These are phyloP conservation scores for Apiospora phragmitis DNA, from an alignment of 2,329 filamentous ascomycete species.

Conservation along the genomic window DNA sequence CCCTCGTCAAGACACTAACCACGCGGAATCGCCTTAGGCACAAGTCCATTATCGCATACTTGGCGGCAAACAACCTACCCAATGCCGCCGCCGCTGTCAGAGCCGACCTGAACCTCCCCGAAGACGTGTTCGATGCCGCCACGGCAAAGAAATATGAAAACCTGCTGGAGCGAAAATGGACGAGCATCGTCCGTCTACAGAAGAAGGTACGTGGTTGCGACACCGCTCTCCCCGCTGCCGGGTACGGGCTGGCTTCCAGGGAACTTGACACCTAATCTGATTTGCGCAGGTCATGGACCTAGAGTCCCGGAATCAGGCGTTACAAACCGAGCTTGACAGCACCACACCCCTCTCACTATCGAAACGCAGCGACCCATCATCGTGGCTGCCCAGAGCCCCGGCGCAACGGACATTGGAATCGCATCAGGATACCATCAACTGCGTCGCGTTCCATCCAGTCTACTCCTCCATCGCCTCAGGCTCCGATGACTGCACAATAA, in stretches of 20 bases:
- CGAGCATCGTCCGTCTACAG: constrained; percentile 88
- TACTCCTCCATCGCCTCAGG: constrained; percentile 89
- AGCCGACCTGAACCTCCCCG: constrained; percentile 72
- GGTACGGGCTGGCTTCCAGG: neutral
- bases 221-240: neutral
- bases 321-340: constrained; percentile 84
- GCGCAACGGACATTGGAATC: constrained; percentile 81
- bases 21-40: constrained; percentile 45
- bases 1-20: neutral
- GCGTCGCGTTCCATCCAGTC: constrained; percentile 88
- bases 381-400: constrained; percentile 84
- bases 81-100: constrained; percentile 71
- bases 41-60: constrained; percentile 91
- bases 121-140: constrained; percentile 67
- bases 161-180: constrained; percentile 97
- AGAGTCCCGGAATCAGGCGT: constrained; percentile 68
- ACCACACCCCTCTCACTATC: constrained; percentile 74
- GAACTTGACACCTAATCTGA: constrained; percentile 8
- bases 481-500: constrained; percentile 91
- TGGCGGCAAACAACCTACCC: constrained; percentile 71
- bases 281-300: constrained; percentile 83
- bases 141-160: constrained; percentile 95
- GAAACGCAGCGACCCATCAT: constrained; percentile 76
- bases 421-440: constrained; percentile 78
- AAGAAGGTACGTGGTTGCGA: constrained; percentile 69